Base-by-base conservation (phyloP, 257 asterid genomes). In the Jacaranda mimosifolia region DNA sequence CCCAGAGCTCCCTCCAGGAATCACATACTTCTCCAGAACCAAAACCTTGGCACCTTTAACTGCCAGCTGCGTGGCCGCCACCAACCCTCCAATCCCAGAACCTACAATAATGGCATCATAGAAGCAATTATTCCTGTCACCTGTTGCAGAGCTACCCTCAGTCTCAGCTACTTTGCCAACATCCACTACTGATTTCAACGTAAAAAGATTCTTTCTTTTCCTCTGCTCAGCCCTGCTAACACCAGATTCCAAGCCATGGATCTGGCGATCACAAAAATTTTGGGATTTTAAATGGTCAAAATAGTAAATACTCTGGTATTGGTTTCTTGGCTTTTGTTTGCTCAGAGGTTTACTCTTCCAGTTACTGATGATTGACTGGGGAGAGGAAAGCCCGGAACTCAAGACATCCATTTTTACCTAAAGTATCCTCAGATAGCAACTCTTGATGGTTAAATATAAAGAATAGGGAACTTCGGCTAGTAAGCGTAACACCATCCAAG, bases 1-100 rank as follows among this genome's bases (percentile, higher is more conserved):
- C 11, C 97, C 97, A 19, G 99, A 91, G 87, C 99, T 96, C 49
- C 98, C 99, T 5, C 99, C 99, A 70, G 98, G 99, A 82, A 96
- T 91, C 53, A 96, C 96, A 82, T 96, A 93, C 87, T 93, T 96
- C 90, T 96, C 99, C 72, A 96, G 55, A 36, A 91, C 98, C 83
- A 96, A 86, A 74, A 96, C 96, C 84, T 89, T 87, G 10, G 94
- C 98, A 45, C 99, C 98, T 85, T 91, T 93, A 12, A 96, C 97
- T 0, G 99, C 99, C 74, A 96, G 86, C 86, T 96, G 99, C 0
- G 99, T 91, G 12, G 94, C 97, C 14, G 98, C 97, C 75, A 96
- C 99, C 66, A 96, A 83, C n/a, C 98, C 99, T 32, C 98, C 99
- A 21, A 91, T 84, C 62, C 98, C 99, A 6, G 99, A 96, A 15